These are phyloP conservation scores for Aspergillus ibericus DNA, from an alignment of 2,329 filamentous ascomycete genomes.

Conservation along the genomic window DNA sequence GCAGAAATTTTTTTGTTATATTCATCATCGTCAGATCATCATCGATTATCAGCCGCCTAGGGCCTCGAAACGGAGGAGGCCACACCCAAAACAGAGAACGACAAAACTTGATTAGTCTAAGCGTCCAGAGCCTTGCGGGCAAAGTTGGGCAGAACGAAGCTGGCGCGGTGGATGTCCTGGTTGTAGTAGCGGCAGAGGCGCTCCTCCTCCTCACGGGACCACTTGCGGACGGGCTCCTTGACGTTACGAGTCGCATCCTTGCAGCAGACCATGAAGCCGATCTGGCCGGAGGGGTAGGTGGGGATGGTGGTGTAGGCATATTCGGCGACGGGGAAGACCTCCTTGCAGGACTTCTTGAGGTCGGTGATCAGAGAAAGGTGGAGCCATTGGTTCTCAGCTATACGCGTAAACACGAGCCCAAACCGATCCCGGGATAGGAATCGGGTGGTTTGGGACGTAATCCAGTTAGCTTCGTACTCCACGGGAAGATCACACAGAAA, in stretches of 20 bases:
- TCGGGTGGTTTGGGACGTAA: conserved; percentile 33
- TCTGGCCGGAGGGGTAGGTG: conserved; percentile 97
- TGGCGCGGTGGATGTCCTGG: conserved; percentile 90
- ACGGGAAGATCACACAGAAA: conserved; percentile 9
- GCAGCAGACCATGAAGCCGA: conserved; percentile 99
- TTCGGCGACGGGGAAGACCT: conserved; percentile 96
- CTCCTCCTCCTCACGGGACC: conserved; percentile 85
- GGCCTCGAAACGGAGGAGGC: conserved; percentile 10
- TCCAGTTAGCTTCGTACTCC: conserved; percentile 25
- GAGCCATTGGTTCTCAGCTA: conserved; percentile 99
- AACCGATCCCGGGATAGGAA: conserved; percentile 30
- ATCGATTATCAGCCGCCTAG: conserved; percentile 13
- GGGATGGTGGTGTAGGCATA: conserved; percentile 99
- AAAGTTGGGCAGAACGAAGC: conserved; percentile 91
- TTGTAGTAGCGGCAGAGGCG: conserved; percentile 97
- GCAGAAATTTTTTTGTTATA: conserved; percentile 7
- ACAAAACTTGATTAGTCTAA: conserved; percentile 16
- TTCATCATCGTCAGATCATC: conserved; percentile 23
- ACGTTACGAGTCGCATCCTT: conserved; percentile 86
- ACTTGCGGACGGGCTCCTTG: conserved; percentile 77
- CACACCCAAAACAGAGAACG: conserved; percentile 9
- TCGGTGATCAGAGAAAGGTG: conserved; percentile 90
- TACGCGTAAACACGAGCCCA: conserved; percentile 28
- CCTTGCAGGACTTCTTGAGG: conserved; percentile 94
- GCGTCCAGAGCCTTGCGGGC: conserved; percentile 68